Evolutionary conservation across 768 basidiomycete species (phyloP).

Genomic region (Auriscalpium microsporum): DNA sequence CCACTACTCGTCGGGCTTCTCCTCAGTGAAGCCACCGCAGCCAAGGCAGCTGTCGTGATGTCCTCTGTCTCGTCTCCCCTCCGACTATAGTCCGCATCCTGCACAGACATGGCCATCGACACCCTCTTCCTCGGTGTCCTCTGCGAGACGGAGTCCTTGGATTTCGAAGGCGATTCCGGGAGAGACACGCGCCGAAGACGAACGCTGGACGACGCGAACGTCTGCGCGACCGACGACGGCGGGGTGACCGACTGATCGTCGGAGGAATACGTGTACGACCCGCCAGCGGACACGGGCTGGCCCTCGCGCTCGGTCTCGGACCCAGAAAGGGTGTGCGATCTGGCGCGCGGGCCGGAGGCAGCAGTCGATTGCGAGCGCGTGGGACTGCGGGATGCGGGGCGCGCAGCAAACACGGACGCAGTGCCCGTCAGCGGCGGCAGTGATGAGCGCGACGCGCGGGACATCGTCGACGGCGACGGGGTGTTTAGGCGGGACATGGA

Average conservation of each 20-base stretch:
- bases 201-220: slow-evolving; percentile 16
- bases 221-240: slow-evolving; percentile 20
- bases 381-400: slow-evolving; percentile 22
- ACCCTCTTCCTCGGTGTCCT: slow-evolving; percentile 34
- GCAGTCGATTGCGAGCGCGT: slow-evolving; percentile 27
- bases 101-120: slow-evolving; percentile 27
- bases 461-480: slow-evolving; percentile 37
- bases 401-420: slow-evolving; percentile 26
- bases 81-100: slow-evolving; percentile 15
- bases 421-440: slow-evolving; percentile 22
- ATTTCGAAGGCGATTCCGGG: slow-evolving; percentile 37
- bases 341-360: slow-evolving; percentile 15
- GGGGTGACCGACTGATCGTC: slow-evolving; percentile 34
- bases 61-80: slow-evolving; percentile 26
- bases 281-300: slow-evolving; percentile 15
- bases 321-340: slow-evolving; percentile 41
- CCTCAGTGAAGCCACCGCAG: slow-evolving; percentile 50
- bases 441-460: slow-evolving; percentile 30
- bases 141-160: slow-evolving; percentile 20
- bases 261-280: slow-evolving; percentile 21
- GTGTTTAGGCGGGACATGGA: slow-evolving; percentile 48
- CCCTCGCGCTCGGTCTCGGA: slow-evolving; percentile 79
- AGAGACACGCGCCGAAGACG: slow-evolving; percentile 40
- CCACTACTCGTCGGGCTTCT: slow-evolving; percentile 36
- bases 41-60: slow-evolving; percentile 50